These are phyloP conservation scores for Rhododendron ferrugineum DNA, from an alignment of 148 eudicot species.

Conservation along the genomic window DNA sequence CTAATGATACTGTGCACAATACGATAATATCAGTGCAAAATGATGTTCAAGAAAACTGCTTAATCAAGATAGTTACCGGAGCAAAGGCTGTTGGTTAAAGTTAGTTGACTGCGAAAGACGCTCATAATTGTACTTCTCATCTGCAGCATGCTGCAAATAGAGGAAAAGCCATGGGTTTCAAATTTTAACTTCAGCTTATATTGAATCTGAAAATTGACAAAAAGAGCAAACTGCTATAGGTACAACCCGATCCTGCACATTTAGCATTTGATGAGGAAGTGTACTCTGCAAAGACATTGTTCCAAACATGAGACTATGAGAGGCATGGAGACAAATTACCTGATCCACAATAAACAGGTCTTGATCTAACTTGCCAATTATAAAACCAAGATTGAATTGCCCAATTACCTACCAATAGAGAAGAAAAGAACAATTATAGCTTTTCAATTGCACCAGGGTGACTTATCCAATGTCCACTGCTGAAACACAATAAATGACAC, in stretches of 20 bases:
- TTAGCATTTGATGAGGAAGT: not conserved
- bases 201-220: not conserved
- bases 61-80: conserved; percentile 37
- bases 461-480: not conserved
- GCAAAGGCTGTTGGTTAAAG: conserved; percentile 91
- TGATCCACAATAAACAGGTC: conserved; percentile 96
- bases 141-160: conserved; percentile 87
- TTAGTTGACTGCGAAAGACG: conserved; percentile 67
- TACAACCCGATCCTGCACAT: not conserved
- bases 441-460: not conserved
- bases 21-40: not conserved
- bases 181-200: not conserved
- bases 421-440: not conserved
- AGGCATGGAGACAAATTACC: conserved; percentile 30
- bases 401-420: conserved; percentile 60
- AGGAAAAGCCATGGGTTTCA: not conserved
- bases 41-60: not conserved
- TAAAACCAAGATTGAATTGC: conserved; percentile 95
- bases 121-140: conserved; percentile 95
- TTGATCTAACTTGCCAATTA: conserved; percentile 78
- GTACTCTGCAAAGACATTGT: not conserved
- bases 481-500: not conserved
- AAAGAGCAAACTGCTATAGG: not conserved
- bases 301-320: conserved; percentile 3
- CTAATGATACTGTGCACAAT: not conserved